Percentiles rank a stretch among this genome's conserved stretches.
These are phyloP conservation scores for Blastocladiella emersonii DNA, from an alignment of 371 early-diverging fungal species.

Conservation along the genomic window DNA sequence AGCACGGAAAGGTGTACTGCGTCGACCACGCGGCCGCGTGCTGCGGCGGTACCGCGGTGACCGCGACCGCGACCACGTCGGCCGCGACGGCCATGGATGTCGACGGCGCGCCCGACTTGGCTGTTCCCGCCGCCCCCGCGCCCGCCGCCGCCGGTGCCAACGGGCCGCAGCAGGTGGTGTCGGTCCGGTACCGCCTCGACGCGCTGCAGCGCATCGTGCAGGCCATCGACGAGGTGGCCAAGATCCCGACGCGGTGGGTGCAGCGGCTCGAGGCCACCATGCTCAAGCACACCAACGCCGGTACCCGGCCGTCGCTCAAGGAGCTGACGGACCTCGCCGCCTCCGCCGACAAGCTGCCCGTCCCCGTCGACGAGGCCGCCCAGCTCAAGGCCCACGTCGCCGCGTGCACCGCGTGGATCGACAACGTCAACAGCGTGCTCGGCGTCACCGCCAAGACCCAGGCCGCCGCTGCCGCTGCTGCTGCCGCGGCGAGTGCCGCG, in stretches of 20 bases:
- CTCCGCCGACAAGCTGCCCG: neutral
- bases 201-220: neutral
- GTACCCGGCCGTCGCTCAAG: neutral
- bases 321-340: neutral
- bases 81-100: too few relatives aligned
- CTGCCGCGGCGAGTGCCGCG: too few relatives aligned
- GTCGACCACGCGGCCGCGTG: too few relatives aligned
- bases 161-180: neutral
- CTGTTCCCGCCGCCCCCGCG: too few relatives aligned
- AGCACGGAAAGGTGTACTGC: too few relatives aligned
- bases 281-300: neutral
- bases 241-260: neutral
- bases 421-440: neutral
- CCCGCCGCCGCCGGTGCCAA: too few relatives aligned
- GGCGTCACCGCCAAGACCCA: too few relatives aligned
- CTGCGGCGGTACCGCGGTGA: too few relatives aligned
- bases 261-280: neutral
- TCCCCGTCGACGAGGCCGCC: neutral
- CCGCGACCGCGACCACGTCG: too few relatives aligned
- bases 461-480: too few relatives aligned
- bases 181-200: neutral
- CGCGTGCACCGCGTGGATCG: neutral
- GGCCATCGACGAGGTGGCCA: neutral
- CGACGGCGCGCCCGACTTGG: too few relatives aligned
- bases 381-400: neutral